phyloP scores from a whole-genome alignment of 371 early-diverging fungal genomes.

The Mortierella sp. region DNA sequence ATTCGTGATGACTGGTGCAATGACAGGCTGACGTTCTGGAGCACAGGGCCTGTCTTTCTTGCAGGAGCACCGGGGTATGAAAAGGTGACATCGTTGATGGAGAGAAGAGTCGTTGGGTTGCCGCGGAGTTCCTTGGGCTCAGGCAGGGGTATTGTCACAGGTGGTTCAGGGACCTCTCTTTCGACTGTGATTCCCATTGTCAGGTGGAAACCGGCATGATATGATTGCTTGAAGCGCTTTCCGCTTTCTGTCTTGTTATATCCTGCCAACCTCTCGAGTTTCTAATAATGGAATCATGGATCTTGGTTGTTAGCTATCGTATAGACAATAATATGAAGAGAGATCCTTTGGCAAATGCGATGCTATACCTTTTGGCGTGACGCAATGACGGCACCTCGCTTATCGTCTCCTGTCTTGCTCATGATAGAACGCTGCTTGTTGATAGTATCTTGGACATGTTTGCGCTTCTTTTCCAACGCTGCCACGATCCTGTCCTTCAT shows the following conservation, averaged over 20 bases:
- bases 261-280: constrained; percentile 66
- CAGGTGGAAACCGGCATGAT: constrained; percentile 67
- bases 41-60: constrained; percentile 51
- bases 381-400: constrained; percentile 75
- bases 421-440: constrained; percentile 74
- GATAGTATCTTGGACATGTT: constrained; percentile 70
- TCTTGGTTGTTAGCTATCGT: no score
- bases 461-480: constrained; percentile 68
- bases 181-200: constrained; percentile 60
- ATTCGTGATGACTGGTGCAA: constrained; percentile 70
- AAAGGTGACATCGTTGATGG: constrained; percentile 72
- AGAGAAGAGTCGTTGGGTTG: constrained; percentile 68
- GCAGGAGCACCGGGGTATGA: constrained; percentile 57
- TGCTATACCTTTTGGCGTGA: constrained; percentile 74
- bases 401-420: constrained; percentile 79
- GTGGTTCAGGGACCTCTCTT: constrained; percentile 67
- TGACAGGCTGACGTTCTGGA: constrained; percentile 69
- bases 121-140: constrained; percentile 68
- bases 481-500: constrained; percentile 64
- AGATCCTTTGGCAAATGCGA: background rate
- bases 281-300: constrained; percentile 33
- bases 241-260: constrained; percentile 74
- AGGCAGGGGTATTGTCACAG: constrained; percentile 65
- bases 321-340: no score
- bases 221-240: constrained; percentile 73